A percentile compares a stretch with the other conserved stretches of the same genome.
phyloP scores from a whole-genome alignment of 345 rosid species.

The Eucalyptus sideroxylon region DNA sequence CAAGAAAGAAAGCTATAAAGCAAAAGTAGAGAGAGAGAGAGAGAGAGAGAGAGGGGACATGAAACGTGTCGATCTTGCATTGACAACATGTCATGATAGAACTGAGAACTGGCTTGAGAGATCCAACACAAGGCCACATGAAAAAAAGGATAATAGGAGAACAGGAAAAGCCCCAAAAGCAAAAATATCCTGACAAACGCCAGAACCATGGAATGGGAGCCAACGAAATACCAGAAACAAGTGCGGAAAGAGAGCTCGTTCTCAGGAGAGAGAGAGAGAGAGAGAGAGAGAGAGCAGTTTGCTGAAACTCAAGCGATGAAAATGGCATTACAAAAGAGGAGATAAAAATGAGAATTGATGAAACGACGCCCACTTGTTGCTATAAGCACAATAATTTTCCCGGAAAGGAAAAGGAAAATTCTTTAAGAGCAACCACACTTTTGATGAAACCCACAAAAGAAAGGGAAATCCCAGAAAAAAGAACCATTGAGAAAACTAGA shows the following conservation, averaged over 20 bases:
- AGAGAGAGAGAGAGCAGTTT: not conserved
- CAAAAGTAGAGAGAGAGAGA: not conserved
- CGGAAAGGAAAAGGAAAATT: not conserved
- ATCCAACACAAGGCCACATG: not conserved
- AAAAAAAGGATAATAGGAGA: not conserved
- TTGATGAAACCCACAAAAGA: not conserved
- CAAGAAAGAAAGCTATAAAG: not conserved
- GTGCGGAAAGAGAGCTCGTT: not conserved
- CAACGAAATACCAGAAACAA: not conserved
- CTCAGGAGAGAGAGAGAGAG: no score
- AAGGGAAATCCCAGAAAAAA: not conserved
- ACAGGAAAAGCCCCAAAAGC: not conserved
- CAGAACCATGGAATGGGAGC: not conserved
- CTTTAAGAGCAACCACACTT: not conserved
- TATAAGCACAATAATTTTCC: not conserved
- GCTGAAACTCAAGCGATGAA: not conserved
- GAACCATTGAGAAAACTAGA: not conserved
- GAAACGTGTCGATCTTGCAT: not conserved
- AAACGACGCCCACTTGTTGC: not conserved
- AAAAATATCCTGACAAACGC: not conserved
- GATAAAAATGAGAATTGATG: not conserved
- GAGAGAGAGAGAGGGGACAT: not conserved
- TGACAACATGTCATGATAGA: not conserved
- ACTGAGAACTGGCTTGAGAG: not conserved
- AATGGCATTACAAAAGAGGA: not conserved